Evolutionary conservation across 2,329 filamentous ascomycete genomes (phyloP).

Genomic region (Aureobasidium sp.): DNA sequence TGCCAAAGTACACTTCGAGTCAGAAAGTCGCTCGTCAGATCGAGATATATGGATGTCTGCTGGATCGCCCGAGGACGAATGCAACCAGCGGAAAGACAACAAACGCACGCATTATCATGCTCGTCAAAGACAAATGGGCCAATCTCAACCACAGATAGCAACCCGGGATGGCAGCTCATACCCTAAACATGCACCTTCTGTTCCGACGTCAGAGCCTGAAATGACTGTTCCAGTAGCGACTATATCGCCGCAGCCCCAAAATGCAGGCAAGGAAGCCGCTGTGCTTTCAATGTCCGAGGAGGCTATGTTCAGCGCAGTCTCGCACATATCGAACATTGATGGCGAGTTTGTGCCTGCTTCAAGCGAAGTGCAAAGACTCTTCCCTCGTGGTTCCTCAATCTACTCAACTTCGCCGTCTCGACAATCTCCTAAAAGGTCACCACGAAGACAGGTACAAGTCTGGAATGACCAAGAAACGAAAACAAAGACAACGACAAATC

Average conservation of each 20-base stretch:
- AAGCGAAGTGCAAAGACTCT: not conserved
- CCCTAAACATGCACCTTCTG: not conserved
- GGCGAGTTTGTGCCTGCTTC: conserved; percentile 10
- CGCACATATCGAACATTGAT: conserved; percentile 9
- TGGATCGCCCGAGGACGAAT: not conserved
- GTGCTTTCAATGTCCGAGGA: conserved; percentile 13
- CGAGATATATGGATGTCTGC: conserved; percentile 13
- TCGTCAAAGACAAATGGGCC: not conserved
- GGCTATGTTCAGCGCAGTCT: conserved; percentile 9
- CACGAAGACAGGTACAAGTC: not conserved
- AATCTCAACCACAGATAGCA: not conserved
- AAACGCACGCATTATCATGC: not conserved
- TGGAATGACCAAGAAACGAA: not conserved
- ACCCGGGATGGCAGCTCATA: not conserved
- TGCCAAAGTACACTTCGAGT: not conserved
- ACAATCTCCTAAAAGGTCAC: conserved; percentile 1
- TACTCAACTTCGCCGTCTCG: conserved; percentile 1
- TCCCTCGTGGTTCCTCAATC: conserved; percentile 1
- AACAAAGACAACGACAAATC: not conserved
- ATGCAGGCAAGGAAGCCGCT: not conserved
- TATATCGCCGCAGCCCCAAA: not conserved
- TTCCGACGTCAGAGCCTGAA: not conserved
- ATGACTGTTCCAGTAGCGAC: not conserved
- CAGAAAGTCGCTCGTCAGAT: conserved; percentile 12
- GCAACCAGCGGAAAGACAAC: not conserved